Evolutionary conservation across 805 yeast species (phyloP).

Genomic region (Jamesozyma rosinii): DNA sequence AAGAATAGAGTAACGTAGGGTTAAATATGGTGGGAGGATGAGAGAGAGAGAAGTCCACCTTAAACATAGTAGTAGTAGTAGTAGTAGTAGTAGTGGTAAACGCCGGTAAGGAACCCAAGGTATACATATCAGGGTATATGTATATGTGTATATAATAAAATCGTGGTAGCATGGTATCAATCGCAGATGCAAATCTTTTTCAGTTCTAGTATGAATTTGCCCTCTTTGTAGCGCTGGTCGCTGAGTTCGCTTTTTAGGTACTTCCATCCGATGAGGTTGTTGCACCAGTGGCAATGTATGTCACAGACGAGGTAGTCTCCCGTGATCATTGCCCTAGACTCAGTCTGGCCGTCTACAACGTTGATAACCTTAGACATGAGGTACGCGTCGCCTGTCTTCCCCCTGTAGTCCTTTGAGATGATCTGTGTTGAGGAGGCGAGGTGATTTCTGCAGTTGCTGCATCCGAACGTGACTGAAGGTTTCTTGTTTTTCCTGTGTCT

Average conservation of each 20-base stretch:
- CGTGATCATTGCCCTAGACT: conserved; percentile 46
- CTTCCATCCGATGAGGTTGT: conserved; percentile 53
- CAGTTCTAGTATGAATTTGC: conserved; percentile 47
- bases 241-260: conserved; percentile 40
- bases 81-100: too few species aligned
- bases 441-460: conserved; percentile 28
- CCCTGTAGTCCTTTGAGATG: conserved; percentile 39
- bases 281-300: conserved; percentile 48
- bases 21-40: too few species aligned
- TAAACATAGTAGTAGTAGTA: too few species aligned
- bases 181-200: conserved; percentile 22
- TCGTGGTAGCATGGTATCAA: too few species aligned
- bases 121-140: too few species aligned
- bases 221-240: conserved; percentile 51
- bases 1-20: too few species aligned
- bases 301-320: conserved; percentile 53
- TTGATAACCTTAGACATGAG: conserved; percentile 45
- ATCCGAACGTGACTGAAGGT: conserved; percentile 23
- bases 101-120: too few species aligned
- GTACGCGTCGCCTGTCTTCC: conserved; percentile 50
- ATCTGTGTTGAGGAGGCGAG: conserved; percentile 25
- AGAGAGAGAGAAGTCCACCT: too few species aligned
- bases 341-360: conserved; percentile 31
- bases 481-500: neutral
- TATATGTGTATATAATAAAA: too few species aligned